These are phyloP conservation scores for Ogataea pilisensis DNA, from an alignment of 805 yeast genomes.

Conservation along the genomic window DNA sequence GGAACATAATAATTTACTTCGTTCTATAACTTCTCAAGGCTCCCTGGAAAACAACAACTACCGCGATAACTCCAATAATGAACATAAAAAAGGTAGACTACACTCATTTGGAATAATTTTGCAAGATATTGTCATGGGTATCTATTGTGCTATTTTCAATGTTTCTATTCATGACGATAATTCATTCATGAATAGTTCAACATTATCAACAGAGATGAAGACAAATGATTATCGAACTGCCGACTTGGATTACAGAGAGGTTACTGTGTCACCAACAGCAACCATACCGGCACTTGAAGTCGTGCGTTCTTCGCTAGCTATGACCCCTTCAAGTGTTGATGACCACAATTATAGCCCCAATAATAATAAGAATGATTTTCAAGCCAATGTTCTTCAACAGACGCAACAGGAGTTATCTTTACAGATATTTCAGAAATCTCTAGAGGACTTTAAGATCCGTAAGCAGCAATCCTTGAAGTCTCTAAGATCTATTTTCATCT, in stretches of 20 bases:
- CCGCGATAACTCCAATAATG: no score
- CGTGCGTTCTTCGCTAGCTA: no score
- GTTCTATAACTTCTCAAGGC: neutral
- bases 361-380: neutral
- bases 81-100: no score
- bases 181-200: slow-evolving; percentile 3
- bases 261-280: no score
- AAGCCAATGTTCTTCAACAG: no score
- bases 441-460: slow-evolving; percentile 16
- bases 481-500: slow-evolving; percentile 14
- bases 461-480: slow-evolving; percentile 16
- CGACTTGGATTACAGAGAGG: slow-evolving; percentile 3
- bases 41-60: no score
- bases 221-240: neutral
- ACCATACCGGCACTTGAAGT: no score
- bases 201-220: neutral
- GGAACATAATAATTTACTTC: slow-evolving; percentile 10
- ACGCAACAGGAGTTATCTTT: slow-evolving; percentile 8
- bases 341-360: no score
- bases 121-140: slow-evolving; percentile 11
- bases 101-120: neutral
- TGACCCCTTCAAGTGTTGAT: no score
- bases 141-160: slow-evolving; percentile 15
- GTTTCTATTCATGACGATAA: slow-evolving; percentile 5
- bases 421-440: slow-evolving; percentile 11